Percentiles rank a stretch among this genome's conserved stretches.
Evolutionary conservation across 805 yeast species (phyloP).

Genomic region (Candida ipomoeae): DNA sequence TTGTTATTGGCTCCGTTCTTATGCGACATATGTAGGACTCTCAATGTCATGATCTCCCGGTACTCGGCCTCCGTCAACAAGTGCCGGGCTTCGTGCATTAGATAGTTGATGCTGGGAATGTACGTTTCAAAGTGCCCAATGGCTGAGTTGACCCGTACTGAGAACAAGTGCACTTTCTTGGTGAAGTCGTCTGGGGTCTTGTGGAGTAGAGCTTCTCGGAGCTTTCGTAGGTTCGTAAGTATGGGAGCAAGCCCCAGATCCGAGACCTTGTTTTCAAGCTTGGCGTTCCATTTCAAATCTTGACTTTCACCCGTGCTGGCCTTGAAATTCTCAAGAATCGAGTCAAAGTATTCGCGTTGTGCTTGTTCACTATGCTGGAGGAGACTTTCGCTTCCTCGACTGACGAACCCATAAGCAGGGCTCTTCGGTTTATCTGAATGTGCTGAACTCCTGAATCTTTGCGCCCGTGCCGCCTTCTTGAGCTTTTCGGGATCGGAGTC

Average conservation of each 20-base stretch:
- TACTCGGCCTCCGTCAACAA: slow-evolving; percentile 28
- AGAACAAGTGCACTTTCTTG: slow-evolving; percentile 44
- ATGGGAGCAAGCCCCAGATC: slow-evolving; percentile 10
- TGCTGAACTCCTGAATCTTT: background rate
- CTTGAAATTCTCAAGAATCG: slow-evolving; percentile 25
- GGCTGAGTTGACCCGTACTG: slow-evolving; percentile 43
- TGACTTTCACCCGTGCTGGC: background rate
- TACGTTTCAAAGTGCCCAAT: slow-evolving; percentile 51
- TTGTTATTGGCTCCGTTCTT: slow-evolving; percentile 28
- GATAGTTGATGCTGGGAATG: slow-evolving; percentile 46
- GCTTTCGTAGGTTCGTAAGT: slow-evolving; percentile 38
- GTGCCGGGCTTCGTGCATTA: slow-evolving; percentile 28
- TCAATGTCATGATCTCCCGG: slow-evolving; percentile 38
- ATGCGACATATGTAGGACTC: slow-evolving; percentile 45
- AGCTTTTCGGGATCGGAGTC: background rate
- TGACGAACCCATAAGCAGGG: slow-evolving; percentile 45
- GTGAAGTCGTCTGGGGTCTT: slow-evolving; percentile 35
- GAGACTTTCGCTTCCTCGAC: slow-evolving; percentile 54
- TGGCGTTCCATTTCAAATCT: background rate
- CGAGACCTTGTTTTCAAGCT: background rate
- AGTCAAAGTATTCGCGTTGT: slow-evolving; percentile 37
- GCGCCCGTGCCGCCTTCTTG: background rate
- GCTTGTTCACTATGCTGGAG: slow-evolving; percentile 43
- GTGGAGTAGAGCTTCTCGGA: slow-evolving; percentile 53
- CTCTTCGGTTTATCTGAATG: background rate